Evolutionary conservation across 495 filamentous ascomycete genomes (phyloP).

Genomic region (Chaetomium cochliodes): DNA sequence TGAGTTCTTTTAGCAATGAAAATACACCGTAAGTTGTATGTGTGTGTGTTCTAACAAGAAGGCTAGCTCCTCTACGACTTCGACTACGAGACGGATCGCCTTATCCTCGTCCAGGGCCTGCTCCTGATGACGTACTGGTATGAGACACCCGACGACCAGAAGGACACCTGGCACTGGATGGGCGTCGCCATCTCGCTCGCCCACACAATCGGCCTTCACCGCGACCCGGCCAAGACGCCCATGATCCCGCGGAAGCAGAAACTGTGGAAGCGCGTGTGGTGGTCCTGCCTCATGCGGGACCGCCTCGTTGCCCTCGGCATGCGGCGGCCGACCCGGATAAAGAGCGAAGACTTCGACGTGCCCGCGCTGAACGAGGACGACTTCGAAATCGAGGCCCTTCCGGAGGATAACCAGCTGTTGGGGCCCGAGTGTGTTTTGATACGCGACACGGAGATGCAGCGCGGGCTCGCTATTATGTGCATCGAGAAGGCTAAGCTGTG

Average conservation of each 20-base stretch:
- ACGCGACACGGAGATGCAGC: conserved; percentile 63
- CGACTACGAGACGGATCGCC: conserved; percentile 78
- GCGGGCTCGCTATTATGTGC: conserved; percentile 77
- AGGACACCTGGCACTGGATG: conserved; percentile 93
- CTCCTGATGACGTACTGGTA: conserved; percentile 91
- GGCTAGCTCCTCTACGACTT: conserved; percentile 68
- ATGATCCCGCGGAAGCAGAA: conserved; percentile 69
- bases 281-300: conserved; percentile 90
- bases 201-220: conserved; percentile 80
- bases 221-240: conserved; percentile 68
- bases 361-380: conserved; percentile 81
- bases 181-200: conserved; percentile 79
- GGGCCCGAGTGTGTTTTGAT: conserved; percentile 64
- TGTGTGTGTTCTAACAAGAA: conserved; percentile 28
- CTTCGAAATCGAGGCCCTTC: conserved; percentile 71
- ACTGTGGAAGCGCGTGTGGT: conserved; percentile 91
- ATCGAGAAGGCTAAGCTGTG: conserved; percentile 90
- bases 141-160: conserved; percentile 84
- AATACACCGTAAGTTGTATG: not conserved
- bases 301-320: conserved; percentile 84
- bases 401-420: conserved; percentile 63
- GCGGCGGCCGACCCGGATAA: conserved; percentile 83
- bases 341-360: conserved; percentile 85
- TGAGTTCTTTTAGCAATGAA: conserved; percentile 40
- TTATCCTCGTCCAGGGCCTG: conserved; percentile 78